phyloP scores from a whole-genome alignment of 1,284 basidiomycete species.

The Schizophyllum amplum region DNA sequence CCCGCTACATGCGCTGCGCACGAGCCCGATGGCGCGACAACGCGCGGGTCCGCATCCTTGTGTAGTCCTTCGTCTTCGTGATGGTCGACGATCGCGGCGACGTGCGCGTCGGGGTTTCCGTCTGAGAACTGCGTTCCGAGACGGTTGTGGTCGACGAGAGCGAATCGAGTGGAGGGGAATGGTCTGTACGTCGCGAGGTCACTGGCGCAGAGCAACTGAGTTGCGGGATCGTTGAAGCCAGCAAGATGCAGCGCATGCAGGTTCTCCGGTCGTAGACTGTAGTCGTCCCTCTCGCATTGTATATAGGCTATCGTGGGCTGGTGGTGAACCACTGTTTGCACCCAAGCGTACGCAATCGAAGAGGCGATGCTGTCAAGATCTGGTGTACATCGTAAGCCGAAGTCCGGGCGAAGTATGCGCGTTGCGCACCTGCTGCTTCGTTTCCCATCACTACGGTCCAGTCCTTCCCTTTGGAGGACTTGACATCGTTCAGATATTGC shows the following conservation, averaged over 20 bases:
- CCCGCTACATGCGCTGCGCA: slow-evolving; percentile 72
- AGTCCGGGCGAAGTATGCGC: slow-evolving; percentile 3
- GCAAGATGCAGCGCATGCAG: slow-evolving; percentile 59
- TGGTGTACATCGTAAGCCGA: slow-evolving; percentile 23
- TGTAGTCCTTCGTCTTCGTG: slow-evolving; percentile 82
- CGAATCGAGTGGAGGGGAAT: slow-evolving; percentile 61
- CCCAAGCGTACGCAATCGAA: slow-evolving; percentile 76
- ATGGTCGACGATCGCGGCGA: slow-evolving; percentile 86
- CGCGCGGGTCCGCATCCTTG: slow-evolving; percentile 55
- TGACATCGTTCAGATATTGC: slow-evolving; percentile 10
- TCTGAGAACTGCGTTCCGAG: slow-evolving; percentile 46
- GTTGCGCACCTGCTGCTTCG: slow-evolving; percentile 72
- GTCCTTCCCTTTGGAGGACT: slow-evolving; percentile 21
- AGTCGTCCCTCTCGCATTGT: slow-evolving; percentile 62
- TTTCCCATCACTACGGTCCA: slow-evolving; percentile 90
- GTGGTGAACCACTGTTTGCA: slow-evolving; percentile 43
- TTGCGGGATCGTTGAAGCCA: slow-evolving; percentile 36
- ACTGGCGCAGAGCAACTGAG: slow-evolving; percentile 49
- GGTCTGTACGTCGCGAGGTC: slow-evolving; percentile 40
- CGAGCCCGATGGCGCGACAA: slow-evolving; percentile 67
- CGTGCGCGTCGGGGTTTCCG: slow-evolving; percentile 35
- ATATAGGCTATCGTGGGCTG: slow-evolving; percentile 64
- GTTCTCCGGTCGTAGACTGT: slow-evolving; percentile 84
- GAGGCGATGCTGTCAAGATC: slow-evolving; percentile 87
- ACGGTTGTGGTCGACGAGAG: slow-evolving; percentile 86